Evolutionary conservation across 2,329 filamentous ascomycete genomes (phyloP).

Genomic region (Sporothrix curviconia): DNA sequence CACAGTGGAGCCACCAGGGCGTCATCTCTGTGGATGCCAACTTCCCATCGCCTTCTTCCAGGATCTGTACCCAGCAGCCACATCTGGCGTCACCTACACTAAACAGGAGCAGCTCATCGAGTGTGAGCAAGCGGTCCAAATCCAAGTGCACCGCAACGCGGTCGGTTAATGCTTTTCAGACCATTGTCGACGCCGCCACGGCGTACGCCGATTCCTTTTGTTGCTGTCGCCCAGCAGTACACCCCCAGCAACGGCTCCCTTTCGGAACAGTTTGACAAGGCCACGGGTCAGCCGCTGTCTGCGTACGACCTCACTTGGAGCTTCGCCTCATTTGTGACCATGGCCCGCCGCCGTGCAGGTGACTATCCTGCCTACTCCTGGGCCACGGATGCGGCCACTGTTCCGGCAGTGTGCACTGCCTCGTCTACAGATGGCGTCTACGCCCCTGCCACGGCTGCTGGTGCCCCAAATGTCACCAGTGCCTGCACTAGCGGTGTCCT

Average conservation of each 20-base stretch:
- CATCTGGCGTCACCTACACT: neutral
- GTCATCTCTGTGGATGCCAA: neutral
- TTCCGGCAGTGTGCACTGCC: neutral
- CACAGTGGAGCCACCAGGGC: neutral
- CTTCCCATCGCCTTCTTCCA: neutral
- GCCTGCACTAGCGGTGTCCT: conserved; percentile 37
- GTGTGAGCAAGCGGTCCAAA: neutral
- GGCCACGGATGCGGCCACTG: neutral
- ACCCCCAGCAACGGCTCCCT: neutral
- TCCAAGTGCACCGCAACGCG: neutral
- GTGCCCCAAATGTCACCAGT: neutral
- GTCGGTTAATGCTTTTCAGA: neutral
- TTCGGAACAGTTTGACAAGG: conserved; percentile 1
- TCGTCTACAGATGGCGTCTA: neutral
- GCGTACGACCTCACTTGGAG: neutral
- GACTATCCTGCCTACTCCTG: neutral
- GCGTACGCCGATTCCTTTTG: neutral
- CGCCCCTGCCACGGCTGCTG: neutral
- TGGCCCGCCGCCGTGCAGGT: neutral
- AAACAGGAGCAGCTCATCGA: too few species aligned
- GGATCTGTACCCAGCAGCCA: neutral
- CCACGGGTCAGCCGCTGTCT: neutral
- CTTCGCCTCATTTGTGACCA: neutral
- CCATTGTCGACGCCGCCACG: neutral
- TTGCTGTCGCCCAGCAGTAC: neutral